Evolutionary conservation across 2,329 filamentous ascomycete species (phyloP), one percentile per base, ranked within the genome.

Genomic region (Lachnellula subtilissima): DNA sequence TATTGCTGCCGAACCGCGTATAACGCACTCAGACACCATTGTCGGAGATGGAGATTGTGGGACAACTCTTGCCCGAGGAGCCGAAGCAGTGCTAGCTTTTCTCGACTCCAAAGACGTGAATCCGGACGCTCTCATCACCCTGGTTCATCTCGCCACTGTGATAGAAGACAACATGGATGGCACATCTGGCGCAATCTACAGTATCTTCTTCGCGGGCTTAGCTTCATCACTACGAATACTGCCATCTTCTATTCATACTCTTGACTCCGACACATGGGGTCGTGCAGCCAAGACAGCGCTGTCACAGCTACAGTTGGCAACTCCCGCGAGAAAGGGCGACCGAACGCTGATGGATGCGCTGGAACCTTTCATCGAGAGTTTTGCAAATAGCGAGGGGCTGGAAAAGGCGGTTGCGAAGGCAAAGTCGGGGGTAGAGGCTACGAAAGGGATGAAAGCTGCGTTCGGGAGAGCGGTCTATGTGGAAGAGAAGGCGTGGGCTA

Each of bases 381-480:
- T 67, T 35, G 48, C 73, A 11, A 71, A 70, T 59, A 75, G 71
- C 15, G 73, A 70, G 12, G 72, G 75, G 62, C 62, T 77, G 51
- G 72, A 74, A 43, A 70, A 73, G 58, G 78, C 79, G 17, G 74
- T 78, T 19, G 65, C 67, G 53, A 78, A 76, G 25, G 79, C 79
- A 19, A 69, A 74, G 48, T 68, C 73, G 45, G 79, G 78, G 39
- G 74, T 78, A 52, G 73, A 76, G 61, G 73, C 70, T 28, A 82
- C 80, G 46, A 78, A 78, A 61, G 77, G 75, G 15, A 77, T 82
- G 77, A 75, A 78, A 65, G 78, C 79, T 32, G 80, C 74, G 61
- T 64, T 82, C 48, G 79, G 79, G 28, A 70, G 79, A 57, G 77
- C 76, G 15, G 78, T 80, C 47, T 83, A 83, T 66, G 74, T 82